These are phyloP conservation scores for Chalaropsis thielavioides DNA, from an alignment of 2,329 filamentous ascomycete species.

Conservation along the genomic window DNA sequence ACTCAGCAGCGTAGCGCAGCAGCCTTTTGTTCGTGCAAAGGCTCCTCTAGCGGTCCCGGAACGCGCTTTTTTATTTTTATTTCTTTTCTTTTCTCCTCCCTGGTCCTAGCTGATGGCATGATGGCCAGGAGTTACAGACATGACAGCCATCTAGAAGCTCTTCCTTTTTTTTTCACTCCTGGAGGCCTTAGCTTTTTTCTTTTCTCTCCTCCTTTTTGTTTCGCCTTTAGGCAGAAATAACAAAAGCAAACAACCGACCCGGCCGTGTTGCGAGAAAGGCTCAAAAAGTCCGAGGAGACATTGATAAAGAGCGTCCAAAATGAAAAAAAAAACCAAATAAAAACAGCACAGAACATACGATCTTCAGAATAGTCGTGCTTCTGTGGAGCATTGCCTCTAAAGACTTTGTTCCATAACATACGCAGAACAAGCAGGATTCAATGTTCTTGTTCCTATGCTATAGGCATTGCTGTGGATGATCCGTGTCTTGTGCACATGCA, in stretches of 20 bases:
- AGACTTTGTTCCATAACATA: not conserved
- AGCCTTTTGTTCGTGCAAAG: too few relatives aligned
- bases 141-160: slow-evolving; percentile 5
- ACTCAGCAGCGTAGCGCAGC: too few relatives aligned
- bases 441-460: too few relatives aligned
- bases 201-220: not conserved
- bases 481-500: not conserved
- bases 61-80: not conserved
- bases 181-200: not conserved
- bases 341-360: not conserved
- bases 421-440: not conserved
- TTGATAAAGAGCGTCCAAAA: not conserved
- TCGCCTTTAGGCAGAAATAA: not conserved
- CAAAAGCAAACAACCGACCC: not conserved
- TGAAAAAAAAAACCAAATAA: not conserved
- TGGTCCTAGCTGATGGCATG: not conserved
- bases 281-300: not conserved
- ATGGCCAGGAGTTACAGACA: not conserved
- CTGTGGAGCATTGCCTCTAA: not conserved
- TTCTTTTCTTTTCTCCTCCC: not conserved
- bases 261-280: not conserved
- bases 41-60: not conserved
- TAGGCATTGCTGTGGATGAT: too few relatives aligned
- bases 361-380: not conserved
- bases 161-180: too few relatives aligned